Conservation (phyloP, 164 flowering plant genomes). For the Paratinospora sagittata region DNA sequence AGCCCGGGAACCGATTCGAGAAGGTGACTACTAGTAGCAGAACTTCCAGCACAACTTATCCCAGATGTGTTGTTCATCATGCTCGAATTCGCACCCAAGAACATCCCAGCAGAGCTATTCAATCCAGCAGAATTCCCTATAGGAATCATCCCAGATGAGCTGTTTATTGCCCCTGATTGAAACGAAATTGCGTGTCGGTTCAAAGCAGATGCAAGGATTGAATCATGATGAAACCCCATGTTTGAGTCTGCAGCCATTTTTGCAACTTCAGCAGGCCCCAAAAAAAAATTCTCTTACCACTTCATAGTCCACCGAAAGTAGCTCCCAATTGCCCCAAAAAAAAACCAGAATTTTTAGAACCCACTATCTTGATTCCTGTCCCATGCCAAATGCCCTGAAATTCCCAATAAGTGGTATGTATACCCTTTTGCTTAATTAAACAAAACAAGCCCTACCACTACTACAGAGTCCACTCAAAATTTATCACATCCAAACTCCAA, state of each 20-base stretch:
- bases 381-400: conserved; percentile 4
- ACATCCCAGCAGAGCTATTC: conserved; percentile 28
- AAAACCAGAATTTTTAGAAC: conserved; percentile 1
- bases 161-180: conserved; percentile 41
- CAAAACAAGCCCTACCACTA: background rate
- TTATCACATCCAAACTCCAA: background rate
- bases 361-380: conserved; percentile 1
- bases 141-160: conserved; percentile 37
- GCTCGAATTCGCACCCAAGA: conserved; percentile 34
- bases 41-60: conserved; percentile 27
- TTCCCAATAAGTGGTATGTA: background rate
- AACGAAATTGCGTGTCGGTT: conserved; percentile 48
- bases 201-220: conserved; percentile 31
- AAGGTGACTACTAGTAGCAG: conserved; percentile 45
- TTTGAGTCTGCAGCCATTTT: conserved; percentile 57
- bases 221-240: conserved; percentile 41
- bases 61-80: conserved; percentile 26
- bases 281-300: conserved; percentile 4
- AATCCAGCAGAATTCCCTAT: conserved; percentile 32
- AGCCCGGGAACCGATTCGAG: conserved; percentile 48
- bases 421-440: background rate
- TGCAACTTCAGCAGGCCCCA: background rate
- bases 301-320: background rate
- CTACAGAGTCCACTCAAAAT: background rate
- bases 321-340: background rate